Evolutionary conservation across 1,284 basidiomycete species (phyloP).

Genomic region (Cryptococcus sp.): DNA sequence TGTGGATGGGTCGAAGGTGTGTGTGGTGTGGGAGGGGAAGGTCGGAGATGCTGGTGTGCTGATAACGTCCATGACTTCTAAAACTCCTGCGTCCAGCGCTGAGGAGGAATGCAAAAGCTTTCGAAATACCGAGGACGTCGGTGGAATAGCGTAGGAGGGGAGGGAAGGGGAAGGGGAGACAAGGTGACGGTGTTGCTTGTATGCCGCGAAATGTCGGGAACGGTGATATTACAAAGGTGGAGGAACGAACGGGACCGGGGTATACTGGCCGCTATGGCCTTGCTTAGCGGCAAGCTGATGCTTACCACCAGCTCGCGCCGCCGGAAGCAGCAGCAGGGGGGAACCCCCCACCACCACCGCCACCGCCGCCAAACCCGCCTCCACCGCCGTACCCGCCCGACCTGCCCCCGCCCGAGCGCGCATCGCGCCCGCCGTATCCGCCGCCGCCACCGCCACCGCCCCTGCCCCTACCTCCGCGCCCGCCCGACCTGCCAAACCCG

Average conservation of each 20-base stretch:
- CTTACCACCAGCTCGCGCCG: constrained; percentile 51
- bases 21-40: neutral
- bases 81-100: constrained; percentile 9
- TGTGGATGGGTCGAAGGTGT: neutral
- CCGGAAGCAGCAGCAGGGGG: constrained; percentile 42
- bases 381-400: constrained; percentile 57
- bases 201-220: neutral
- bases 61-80: constrained; percentile 11
- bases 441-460: constrained; percentile 49
- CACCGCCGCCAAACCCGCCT: constrained; percentile 57
- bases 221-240: neutral
- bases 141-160: neutral
- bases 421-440: constrained; percentile 59
- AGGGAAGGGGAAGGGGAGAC: constrained; percentile 2
- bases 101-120: neutral
- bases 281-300: neutral
- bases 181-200: constrained; percentile 1
- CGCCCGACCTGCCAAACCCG: constrained; percentile 57
- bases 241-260: constrained; percentile 1
- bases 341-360: constrained; percentile 44
- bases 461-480: constrained; percentile 54
- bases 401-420: constrained; percentile 57
- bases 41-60: too few species aligned
- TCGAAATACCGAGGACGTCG: constrained; percentile 4
- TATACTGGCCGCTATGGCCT: neutral